Evolutionary conservation across 2,329 filamentous ascomycete genomes (phyloP).

Genomic region (Fusarium pilosicola): DNA sequence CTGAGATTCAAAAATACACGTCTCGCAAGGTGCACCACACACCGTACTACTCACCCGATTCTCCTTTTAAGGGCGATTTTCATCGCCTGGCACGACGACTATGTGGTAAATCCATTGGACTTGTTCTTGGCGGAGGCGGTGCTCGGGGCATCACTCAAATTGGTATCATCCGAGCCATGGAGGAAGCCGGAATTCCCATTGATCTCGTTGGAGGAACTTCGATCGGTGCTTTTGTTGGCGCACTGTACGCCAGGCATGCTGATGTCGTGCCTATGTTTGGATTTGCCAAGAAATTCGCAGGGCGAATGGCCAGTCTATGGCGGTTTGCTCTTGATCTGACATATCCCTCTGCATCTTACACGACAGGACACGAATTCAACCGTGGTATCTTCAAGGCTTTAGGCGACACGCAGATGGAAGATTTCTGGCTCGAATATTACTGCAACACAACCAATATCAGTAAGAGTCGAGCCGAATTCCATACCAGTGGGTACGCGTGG

Average conservation of each 20-base stretch:
- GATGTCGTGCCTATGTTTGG: slow-evolving; percentile 98
- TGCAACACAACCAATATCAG: slow-evolving; percentile 99
- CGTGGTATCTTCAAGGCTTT: slow-evolving; percentile 99
- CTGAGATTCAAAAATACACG: slow-evolving; percentile 98
- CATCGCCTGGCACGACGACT: slow-evolving; percentile 89
- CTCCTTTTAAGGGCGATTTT: slow-evolving; percentile 95
- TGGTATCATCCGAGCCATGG: slow-evolving; percentile 91
- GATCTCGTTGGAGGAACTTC: slow-evolving; percentile 96
- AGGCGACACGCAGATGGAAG: slow-evolving; percentile 95
- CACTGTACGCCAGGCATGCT: slow-evolving; percentile 93
- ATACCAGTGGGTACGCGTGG: slow-evolving; percentile 97
- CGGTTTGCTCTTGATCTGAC: slow-evolving; percentile 96
- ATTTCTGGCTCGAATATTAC: slow-evolving; percentile 99
- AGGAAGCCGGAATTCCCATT: slow-evolving; percentile 95
- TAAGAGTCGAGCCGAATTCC: slow-evolving; percentile 89
- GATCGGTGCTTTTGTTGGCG: slow-evolving; percentile 95
- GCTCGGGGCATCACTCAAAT: slow-evolving; percentile 92
- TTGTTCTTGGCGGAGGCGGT: slow-evolving; percentile 93
- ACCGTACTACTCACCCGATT: slow-evolving; percentile 89
- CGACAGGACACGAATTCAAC: slow-evolving; percentile 98
- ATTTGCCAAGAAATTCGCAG: slow-evolving; percentile 94
- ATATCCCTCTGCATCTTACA: slow-evolving; percentile 96
- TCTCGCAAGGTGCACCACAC: slow-evolving; percentile 90
- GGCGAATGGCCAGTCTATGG: slow-evolving; percentile 99
- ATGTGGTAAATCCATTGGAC: slow-evolving; percentile 92